phyloP scores from a whole-genome alignment of 2,329 filamentous ascomycete genomes.

The Colletotrichum sp. region DNA sequence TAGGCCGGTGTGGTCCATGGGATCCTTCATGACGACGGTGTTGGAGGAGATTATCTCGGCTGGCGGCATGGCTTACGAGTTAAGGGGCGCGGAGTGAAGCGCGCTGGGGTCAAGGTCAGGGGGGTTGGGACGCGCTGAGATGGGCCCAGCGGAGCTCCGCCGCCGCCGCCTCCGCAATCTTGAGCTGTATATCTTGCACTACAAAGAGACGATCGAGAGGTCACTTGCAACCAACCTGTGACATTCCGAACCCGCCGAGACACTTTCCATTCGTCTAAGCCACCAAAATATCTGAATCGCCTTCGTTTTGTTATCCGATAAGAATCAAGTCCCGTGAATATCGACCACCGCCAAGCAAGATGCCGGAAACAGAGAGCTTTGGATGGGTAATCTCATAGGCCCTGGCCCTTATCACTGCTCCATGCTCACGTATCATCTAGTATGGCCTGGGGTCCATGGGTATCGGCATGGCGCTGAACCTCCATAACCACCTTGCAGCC shows the following conservation, averaged over 20 bases:
- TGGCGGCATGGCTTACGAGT: neutral
- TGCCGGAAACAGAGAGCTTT: neutral
- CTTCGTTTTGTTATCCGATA: neutral
- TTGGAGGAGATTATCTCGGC: conserved; percentile 21
- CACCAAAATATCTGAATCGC: neutral
- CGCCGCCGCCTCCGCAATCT: neutral
- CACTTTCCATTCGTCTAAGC: neutral
- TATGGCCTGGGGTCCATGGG: conserved; percentile 48
- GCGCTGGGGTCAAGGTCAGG: neutral
- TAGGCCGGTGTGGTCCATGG: conserved; percentile 22
- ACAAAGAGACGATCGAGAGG: neutral
- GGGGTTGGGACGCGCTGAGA: neutral
- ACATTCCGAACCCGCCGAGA: neutral
- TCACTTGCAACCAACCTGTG: neutral
- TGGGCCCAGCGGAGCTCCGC: conserved; percentile 9
- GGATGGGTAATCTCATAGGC: neutral
- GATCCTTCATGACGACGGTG: conserved; percentile 20
- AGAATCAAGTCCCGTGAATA: neutral
- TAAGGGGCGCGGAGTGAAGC: neutral
- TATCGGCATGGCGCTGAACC: conserved; percentile 46
- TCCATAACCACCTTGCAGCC: conserved; percentile 41
- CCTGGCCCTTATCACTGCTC: neutral
- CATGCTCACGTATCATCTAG: neutral
- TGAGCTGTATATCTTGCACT: neutral
- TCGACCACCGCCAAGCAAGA: neutral